phyloP scores from a whole-genome alignment of 805 yeast species.

The Candida ficus region DNA sequence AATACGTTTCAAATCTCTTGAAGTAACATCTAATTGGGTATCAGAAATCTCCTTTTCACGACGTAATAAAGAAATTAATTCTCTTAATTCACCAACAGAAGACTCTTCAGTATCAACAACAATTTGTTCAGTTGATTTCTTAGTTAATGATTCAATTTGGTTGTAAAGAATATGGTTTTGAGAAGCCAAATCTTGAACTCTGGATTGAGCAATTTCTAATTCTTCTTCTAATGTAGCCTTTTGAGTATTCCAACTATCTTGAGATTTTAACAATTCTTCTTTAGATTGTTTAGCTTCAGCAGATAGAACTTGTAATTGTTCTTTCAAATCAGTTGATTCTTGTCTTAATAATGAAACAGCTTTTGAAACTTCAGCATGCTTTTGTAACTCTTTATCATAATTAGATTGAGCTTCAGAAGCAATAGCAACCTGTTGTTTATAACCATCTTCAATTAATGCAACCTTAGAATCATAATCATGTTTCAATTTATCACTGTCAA shows the following conservation, averaged over 20 bases:
- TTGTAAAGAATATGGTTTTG: constrained; percentile 66
- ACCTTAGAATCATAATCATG: constrained; percentile 28
- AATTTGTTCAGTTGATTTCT: constrained; percentile 8
- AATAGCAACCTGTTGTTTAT: constrained; percentile 40
- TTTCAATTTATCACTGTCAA: constrained; percentile 22
- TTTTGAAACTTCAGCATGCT: constrained; percentile 47
- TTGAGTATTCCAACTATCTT: constrained; percentile 43
- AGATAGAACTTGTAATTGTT: constrained; percentile 22
- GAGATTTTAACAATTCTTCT: constrained; percentile 30
- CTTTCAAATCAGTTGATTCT: constrained; percentile 28
- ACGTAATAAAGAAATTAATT: constrained; percentile 58
- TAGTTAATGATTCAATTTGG: constrained; percentile 49
- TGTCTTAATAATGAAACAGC: constrained; percentile 36
- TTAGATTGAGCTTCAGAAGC: constrained; percentile 46
- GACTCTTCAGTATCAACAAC: constrained; percentile 14
- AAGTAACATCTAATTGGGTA: constrained; percentile 46
- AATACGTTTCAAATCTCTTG: constrained; percentile 50
- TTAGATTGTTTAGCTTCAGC: constrained; percentile 28
- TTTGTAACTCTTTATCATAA: constrained; percentile 50
- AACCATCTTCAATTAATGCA: constrained; percentile 29
- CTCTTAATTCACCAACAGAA: constrained; percentile 33
- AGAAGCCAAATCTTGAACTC: constrained; percentile 51
- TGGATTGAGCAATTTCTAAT: constrained; percentile 37
- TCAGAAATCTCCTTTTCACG: constrained; percentile 71
- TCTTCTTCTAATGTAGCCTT: constrained; percentile 40